phyloP scores from a whole-genome alignment of 306 rosid genomes.

The Delonix regia region DNA sequence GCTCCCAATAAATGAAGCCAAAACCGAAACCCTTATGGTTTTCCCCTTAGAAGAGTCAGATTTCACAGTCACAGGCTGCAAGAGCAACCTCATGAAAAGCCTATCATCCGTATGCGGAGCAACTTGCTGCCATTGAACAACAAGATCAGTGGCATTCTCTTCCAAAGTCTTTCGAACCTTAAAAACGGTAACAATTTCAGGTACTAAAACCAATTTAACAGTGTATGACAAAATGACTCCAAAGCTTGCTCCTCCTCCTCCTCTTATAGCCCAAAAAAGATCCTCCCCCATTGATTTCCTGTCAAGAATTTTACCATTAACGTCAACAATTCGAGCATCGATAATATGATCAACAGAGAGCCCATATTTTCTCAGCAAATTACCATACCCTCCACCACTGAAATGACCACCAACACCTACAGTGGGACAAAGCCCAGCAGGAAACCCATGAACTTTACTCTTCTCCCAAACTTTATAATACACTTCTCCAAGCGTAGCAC shows the following conservation, averaged over 20 bases:
- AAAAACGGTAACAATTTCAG: constrained; percentile 40
- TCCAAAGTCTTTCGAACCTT: constrained; percentile 34
- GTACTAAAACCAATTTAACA: constrained; percentile 37
- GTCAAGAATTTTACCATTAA: constrained; percentile 32
- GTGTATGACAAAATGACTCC: constrained; percentile 48
- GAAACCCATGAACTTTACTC: constrained; percentile 48
- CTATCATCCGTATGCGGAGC: constrained; percentile 43
- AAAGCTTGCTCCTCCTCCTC: constrained; percentile 50
- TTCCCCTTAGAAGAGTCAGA: not conserved
- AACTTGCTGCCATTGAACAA: constrained; percentile 51
- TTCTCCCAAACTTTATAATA: constrained; percentile 43
- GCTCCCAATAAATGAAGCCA: constrained; percentile 42
- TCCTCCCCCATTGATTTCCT: constrained; percentile 49
- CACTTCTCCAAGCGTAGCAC: constrained; percentile 48
- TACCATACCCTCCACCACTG: constrained; percentile 50
- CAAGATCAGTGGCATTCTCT: constrained; percentile 45
- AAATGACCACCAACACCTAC: constrained; percentile 52
- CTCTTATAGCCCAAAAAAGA: constrained; percentile 44
- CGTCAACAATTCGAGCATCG: constrained; percentile 45
- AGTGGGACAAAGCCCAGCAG: constrained; percentile 53
- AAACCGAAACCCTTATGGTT: constrained; percentile 36
- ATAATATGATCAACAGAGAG: constrained; percentile 35
- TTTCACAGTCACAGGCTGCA: constrained; percentile 41
- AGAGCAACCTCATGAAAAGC: constrained; percentile 42
- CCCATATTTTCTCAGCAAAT: constrained; percentile 42